These are phyloP conservation scores for Emergomyces pasteurianus DNA, from an alignment of 2,329 filamentous ascomycete genomes.

Conservation along the genomic window DNA sequence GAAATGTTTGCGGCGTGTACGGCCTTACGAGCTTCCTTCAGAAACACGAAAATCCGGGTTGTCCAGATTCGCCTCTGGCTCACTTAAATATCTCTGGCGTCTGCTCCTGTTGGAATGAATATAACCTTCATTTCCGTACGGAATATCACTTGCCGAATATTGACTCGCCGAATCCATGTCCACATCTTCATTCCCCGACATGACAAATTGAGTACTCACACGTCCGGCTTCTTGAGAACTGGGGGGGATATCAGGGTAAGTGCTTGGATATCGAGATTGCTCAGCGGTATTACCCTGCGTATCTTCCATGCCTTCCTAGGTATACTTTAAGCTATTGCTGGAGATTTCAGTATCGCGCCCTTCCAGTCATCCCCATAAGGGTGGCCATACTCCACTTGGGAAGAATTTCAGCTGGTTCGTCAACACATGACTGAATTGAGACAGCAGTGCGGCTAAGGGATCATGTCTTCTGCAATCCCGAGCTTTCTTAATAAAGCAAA, in stretches of 20 bases:
- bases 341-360: not conserved
- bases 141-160: slow-evolving; percentile 3
- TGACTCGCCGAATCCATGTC: not conserved
- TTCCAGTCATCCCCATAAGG: not conserved
- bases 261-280: not conserved
- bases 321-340: not conserved
- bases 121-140: slow-evolving; percentile 1
- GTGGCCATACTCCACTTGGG: not conserved
- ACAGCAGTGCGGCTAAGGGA: not conserved
- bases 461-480: not conserved
- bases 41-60: not conserved
- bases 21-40: not conserved
- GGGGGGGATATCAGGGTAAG: not conserved
- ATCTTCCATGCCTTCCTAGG: not conserved
- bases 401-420: not conserved
- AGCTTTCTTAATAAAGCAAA: not conserved
- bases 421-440: not conserved
- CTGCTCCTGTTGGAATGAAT: not conserved
- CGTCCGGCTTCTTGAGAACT: not conserved
- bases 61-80: not conserved
- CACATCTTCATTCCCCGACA: not conserved
- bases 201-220: not conserved
- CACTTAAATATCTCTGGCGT: not conserved
- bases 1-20: not conserved
- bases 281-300: not conserved